phyloP scores from a whole-genome alignment of 495 filamentous ascomycete species.

The Mycothermus thermophilus region DNA sequence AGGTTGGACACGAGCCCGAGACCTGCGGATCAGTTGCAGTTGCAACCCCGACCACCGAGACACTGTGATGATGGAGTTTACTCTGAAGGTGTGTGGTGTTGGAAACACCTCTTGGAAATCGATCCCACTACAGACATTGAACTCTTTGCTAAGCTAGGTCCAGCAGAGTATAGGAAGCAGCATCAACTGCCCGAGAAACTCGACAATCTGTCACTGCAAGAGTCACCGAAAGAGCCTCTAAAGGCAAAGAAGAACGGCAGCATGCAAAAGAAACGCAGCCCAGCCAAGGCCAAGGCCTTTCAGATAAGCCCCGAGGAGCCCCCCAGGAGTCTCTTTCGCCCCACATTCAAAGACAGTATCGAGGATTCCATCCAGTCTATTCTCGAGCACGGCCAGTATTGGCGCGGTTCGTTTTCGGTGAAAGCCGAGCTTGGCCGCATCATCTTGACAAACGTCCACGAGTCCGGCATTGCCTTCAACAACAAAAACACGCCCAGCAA shows the following conservation, averaged over 20 bases:
- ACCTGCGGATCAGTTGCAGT: not conserved
- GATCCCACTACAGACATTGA: too few species aligned
- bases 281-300: not conserved
- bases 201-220: not conserved
- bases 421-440: constrained; percentile 32
- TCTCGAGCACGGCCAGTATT: constrained; percentile 5
- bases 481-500: constrained; percentile 1
- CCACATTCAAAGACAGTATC: constrained; percentile 1
- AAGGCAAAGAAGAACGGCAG: too few species aligned
- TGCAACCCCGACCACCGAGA: not conserved
- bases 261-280: too few species aligned
- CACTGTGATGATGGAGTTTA: not conserved
- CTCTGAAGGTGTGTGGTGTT: too few species aligned
- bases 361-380: constrained; percentile 6
- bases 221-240: not conserved
- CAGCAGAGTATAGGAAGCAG: too few species aligned
- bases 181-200: not conserved
- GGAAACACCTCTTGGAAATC: too few species aligned
- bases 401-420: constrained; percentile 22
- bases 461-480: constrained; percentile 11
- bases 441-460: constrained; percentile 14
- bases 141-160: too few species aligned
- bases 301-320: not conserved
- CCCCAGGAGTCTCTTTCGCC: too few species aligned
- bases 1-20: not conserved